Conservation (phyloP, 139 green algal species). For the Coelastrella sp. region DNA sequence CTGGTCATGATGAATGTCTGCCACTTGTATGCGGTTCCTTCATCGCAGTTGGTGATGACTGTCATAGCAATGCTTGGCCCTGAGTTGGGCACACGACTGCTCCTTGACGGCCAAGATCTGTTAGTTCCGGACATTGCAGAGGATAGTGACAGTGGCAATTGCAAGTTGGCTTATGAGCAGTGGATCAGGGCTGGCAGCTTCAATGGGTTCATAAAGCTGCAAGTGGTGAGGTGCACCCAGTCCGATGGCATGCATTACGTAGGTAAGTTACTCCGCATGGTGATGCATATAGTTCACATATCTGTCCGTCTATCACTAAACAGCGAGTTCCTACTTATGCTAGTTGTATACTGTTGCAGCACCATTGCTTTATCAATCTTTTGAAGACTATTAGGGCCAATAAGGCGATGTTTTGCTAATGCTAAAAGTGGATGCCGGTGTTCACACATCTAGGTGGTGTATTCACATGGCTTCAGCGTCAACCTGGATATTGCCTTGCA, state of each 20-base stretch:
- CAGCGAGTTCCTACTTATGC: neutral
- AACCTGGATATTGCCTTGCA: neutral
- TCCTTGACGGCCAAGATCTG: neutral
- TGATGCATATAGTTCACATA: neutral
- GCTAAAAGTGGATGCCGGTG: neutral
- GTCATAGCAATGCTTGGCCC: neutral
- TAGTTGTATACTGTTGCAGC: neutral
- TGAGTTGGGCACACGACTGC: neutral
- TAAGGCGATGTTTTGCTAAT: neutral
- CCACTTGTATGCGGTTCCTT: neutral
- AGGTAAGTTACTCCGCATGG: slow-evolving; percentile 5
- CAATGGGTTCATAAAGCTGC: slow-evolving; percentile 4
- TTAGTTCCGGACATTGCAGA: neutral
- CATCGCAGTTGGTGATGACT: neutral
- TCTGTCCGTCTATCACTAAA: neutral
- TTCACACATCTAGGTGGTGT: neutral
- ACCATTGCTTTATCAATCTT: neutral
- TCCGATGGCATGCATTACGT: neutral
- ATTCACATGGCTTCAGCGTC: neutral
- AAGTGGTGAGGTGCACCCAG: neutral
- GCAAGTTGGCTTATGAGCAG: neutral
- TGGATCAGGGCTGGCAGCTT: slow-evolving; percentile 24
- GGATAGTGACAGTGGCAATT: neutral
- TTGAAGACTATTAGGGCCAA: neutral
- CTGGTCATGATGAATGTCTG: neutral